These are phyloP conservation scores for Cryphonectria carpinicola DNA, from an alignment of 2,329 filamentous ascomycete species.

Conservation along the genomic window DNA sequence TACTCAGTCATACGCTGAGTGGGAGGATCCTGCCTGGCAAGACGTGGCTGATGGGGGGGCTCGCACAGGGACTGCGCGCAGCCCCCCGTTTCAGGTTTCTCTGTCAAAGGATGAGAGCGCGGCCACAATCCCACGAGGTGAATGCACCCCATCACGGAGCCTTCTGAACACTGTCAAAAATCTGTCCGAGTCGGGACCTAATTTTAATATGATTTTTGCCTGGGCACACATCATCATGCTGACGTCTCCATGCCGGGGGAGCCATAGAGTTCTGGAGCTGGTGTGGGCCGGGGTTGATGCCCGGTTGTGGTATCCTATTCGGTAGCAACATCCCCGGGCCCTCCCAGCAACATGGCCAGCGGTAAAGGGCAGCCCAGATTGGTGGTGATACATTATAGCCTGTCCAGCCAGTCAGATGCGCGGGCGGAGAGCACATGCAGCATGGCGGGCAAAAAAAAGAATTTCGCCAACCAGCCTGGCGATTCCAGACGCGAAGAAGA, in stretches of 20 bases:
- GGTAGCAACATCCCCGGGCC: background rate
- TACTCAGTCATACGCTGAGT: background rate
- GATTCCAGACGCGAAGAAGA: background rate
- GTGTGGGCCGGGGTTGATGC: slow-evolving; percentile 9
- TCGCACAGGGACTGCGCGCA: background rate
- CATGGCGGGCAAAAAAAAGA: background rate
- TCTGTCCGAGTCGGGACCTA: background rate
- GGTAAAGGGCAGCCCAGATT: background rate
- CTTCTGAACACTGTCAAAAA: background rate
- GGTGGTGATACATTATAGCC: background rate
- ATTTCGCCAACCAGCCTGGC: background rate
- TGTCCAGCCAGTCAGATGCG: slow-evolving; percentile 3
- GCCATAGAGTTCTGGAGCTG: slow-evolving; percentile 5
- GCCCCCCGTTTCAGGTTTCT: background rate
- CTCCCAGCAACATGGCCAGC: background rate
- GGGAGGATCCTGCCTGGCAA: background rate
- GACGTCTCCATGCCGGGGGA: slow-evolving; percentile 1
- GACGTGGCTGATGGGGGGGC: background rate
- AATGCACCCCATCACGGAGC: background rate
- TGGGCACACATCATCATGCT: background rate
- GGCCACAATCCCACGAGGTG: background rate
- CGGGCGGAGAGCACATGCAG: background rate
- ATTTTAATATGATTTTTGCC: background rate
- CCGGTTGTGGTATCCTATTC: slow-evolving; percentile 12
- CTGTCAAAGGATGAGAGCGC: background rate